phyloP scores from a whole-genome alignment of 1,284 basidiomycete genomes.

The Tilletia indica region DNA sequence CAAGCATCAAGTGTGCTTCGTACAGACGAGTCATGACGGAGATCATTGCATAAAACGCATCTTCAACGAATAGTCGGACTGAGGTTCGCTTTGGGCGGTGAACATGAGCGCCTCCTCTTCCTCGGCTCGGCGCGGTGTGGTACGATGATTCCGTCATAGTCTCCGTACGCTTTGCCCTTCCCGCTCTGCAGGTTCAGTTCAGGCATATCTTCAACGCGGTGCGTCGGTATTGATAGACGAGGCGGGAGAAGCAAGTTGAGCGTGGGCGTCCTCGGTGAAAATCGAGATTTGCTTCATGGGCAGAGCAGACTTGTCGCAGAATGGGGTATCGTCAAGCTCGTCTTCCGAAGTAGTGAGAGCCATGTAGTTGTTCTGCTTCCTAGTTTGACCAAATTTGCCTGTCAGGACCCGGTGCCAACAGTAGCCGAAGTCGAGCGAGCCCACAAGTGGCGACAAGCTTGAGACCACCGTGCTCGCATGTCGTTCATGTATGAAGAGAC shows the following conservation, averaged over 20 bases:
- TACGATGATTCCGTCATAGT: constrained; percentile 23
- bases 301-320: not conserved
- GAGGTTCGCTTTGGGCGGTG: constrained; percentile 7
- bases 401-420: constrained; percentile 37
- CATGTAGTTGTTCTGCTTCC: constrained; percentile 21
- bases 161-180: constrained; percentile 11
- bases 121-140: constrained; percentile 18
- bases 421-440: constrained; percentile 43
- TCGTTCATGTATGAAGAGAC: constrained; percentile 42
- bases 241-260: constrained; percentile 20
- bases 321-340: constrained; percentile 19
- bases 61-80: not conserved
- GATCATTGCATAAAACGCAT: constrained; percentile 28
- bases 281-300: constrained; percentile 5
- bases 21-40: constrained; percentile 40
- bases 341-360: constrained; percentile 5
- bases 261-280: constrained; percentile 16
- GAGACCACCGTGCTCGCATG: constrained; percentile 51
- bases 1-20: constrained; percentile 54
- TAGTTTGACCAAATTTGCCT: not conserved
- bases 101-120: constrained; percentile 2
- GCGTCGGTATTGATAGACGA: constrained; percentile 21
- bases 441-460: constrained; percentile 54
- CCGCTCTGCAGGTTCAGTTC: constrained; percentile 3
- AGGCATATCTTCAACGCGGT: constrained; percentile 5